Base-by-base conservation (phyloP, 345 rosid genomes). In the Microthlaspi erraticum region DNA sequence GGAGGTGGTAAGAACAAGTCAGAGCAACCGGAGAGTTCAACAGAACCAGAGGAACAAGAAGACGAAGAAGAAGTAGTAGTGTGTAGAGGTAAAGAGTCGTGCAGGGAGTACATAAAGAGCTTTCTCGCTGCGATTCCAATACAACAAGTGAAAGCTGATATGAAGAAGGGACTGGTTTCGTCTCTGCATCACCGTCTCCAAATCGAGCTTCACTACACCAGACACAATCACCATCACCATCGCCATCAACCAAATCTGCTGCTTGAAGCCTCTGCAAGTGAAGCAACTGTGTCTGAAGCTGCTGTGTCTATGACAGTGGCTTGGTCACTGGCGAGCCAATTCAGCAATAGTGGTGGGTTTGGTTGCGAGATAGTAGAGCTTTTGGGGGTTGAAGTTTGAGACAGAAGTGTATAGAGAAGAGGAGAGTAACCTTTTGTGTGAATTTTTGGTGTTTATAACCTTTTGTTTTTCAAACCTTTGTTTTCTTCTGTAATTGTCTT, bases 91-190 rank as follows among this genome's bases (percentile, higher is more conserved):
- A 94, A 89, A 77, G 93, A 91, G 45, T 79, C 95, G 6, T 94
- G 99, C 85, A 91, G 88, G 82, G 97, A 91, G 82, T 94, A 91
- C 54, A 84, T 94, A 73, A 94, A 89, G 90, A 91, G 86, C 79
- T 94, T 94, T 77, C 85, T 94, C 52, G 99, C 99, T 12, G 94
- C 99, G 20, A 91, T 94, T 43, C 97, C 99, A 1, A 85, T 94
- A 45, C 82, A 96, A 65, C 95, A 94, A 79, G 64, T 88, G 50
- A 88, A 88, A 82, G 91, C 81, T 1, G 99, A 94, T 78, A 81
- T 88, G 75, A 91, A 85, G 86, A 94, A 84, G 79, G 99, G 99
- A 50, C 53, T 89, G 65, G 85, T 89, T 78, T 81, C 97, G 2
- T 83, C 91, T 7, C 83, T 82, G 70, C 97, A 91, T 78, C 99